phyloP scores from a whole-genome alignment of 371 early-diverging fungal genomes.

The Dichotomocladium elegans region DNA sequence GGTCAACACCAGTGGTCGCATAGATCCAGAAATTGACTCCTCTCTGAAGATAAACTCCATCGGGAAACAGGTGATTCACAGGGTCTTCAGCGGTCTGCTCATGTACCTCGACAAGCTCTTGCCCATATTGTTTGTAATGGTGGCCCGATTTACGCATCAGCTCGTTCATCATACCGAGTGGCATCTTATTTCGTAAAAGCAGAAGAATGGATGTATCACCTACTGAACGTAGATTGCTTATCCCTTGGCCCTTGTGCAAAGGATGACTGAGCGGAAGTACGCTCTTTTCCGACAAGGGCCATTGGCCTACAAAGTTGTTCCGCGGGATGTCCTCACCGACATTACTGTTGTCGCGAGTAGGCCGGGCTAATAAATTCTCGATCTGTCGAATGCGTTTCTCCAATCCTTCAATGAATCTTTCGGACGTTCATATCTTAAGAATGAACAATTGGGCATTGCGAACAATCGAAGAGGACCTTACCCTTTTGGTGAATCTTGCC shows the following conservation, averaged over 20 bases:
- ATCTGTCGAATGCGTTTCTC: conserved; percentile 42
- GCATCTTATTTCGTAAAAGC: conserved; percentile 33
- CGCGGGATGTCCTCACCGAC: conserved; percentile 8
- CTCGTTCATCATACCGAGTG: conserved; percentile 17
- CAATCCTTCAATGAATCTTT: conserved; percentile 42
- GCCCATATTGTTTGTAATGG: not conserved
- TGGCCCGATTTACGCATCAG: not conserved
- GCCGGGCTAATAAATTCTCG: conserved; percentile 10
- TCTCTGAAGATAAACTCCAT: not conserved
- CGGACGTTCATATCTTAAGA: not conserved
- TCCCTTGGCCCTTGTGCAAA: no score
- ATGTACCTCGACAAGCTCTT: not conserved
- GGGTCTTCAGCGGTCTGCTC: not conserved
- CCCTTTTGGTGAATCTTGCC: conserved; percentile 39
- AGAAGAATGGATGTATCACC: conserved; percentile 41
- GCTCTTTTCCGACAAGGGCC: not conserved
- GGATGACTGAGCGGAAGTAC: no score
- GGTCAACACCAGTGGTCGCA: conserved; percentile 33
- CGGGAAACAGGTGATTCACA: not conserved
- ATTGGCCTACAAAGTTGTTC: conserved; percentile 1
- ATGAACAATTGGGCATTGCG: not conserved
- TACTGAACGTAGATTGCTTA: conserved; percentile 32
- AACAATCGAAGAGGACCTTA: no score
- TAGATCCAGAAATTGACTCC: conserved; percentile 38
- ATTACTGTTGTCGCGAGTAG: not conserved